Conservation (phyloP, 2,329 filamentous ascomycete species). For the Tolypocladium tundrense region DNA sequence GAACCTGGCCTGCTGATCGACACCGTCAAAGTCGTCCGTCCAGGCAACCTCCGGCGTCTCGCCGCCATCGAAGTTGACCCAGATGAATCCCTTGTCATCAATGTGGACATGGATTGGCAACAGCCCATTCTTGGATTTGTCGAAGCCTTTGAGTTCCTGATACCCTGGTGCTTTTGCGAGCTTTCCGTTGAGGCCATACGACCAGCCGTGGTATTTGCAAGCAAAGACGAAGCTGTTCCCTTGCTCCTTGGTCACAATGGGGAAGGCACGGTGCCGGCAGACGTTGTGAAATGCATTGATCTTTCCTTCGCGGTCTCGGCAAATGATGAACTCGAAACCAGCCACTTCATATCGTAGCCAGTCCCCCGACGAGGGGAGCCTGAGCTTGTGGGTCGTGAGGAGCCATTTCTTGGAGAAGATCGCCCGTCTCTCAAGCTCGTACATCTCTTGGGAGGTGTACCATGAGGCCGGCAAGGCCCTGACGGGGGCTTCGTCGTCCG, state of each 20-base stretch:
- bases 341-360: slow-evolving; percentile 46
- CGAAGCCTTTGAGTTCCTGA: slow-evolving; percentile 43
- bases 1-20: slow-evolving; percentile 35
- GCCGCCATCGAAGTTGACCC: slow-evolving; percentile 43
- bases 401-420: slow-evolving; percentile 49
- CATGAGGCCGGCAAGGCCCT: slow-evolving; percentile 37
- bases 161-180: slow-evolving; percentile 52
- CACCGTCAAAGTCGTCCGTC: slow-evolving; percentile 39
- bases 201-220: slow-evolving; percentile 55
- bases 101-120: slow-evolving; percentile 44
- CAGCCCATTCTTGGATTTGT: slow-evolving; percentile 44
- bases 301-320: slow-evolving; percentile 35
- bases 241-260: slow-evolving; percentile 39
- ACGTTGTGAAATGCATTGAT: slow-evolving; percentile 54
- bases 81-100: slow-evolving; percentile 45
- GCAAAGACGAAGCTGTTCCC: slow-evolving; percentile 43
- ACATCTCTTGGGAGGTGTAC: slow-evolving; percentile 43
- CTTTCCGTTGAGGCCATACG: slow-evolving; percentile 45
- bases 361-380: slow-evolving; percentile 41
- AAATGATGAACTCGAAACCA: slow-evolving; percentile 45
- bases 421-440: slow-evolving; percentile 44
- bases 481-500: slow-evolving; percentile 12
- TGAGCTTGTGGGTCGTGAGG: slow-evolving; percentile 40
- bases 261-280: slow-evolving; percentile 51
- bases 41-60: slow-evolving; percentile 37